Evolutionary conservation across 2,329 filamentous ascomycete species (phyloP), one percentile per base, ranked within the genome.

Genomic region (Seiridium cupressi): DNA sequence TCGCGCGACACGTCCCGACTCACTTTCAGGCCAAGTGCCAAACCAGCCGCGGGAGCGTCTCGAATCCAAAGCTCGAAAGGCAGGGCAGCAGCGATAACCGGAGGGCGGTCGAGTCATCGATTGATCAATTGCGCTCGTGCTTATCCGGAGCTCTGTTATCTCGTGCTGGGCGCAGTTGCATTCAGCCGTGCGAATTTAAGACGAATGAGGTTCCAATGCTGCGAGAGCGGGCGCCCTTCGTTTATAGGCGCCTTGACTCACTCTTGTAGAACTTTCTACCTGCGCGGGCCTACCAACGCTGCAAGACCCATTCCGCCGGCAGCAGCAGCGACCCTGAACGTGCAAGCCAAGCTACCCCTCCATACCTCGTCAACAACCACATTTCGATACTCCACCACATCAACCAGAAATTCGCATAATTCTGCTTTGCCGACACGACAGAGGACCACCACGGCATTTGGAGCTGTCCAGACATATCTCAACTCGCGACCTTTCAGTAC

Each of bases 241-340:
- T 70, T 72, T 72, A 72, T 73, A 72, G 67, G 67, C 65, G 63
- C 63, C 66, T 62, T 46, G 48, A 57, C 34, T 58, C 55, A 69
- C 51, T 67, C 64, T 69, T 68, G 70, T 73, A 73, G 71, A 73
- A 73, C 60, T 60, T 73, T 73, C 71, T 69, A 72, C 61, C 44
- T 51, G 51, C 56, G 46, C 56, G 36, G 56, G 44, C 48, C 26
- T 48, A 51, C 7, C 7, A 42, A 7, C 13, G 38, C 38, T 42
- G 38, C 38, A 13, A 42, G 38, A 42, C 44, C 54, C 54, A 53
- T 47, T 18, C 31, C 49, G 5, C 5, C 31, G 9, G 13, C 49
- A 31, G 31, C 49, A 53, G 49, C 42, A 57, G 40, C 54, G 36
- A 18, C 32, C 32, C 10, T 11, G 53, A 32, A 44, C 35, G 13